phyloP scores from a whole-genome alignment of 371 early-diverging fungal species.

The Mucor velutinosus region DNA sequence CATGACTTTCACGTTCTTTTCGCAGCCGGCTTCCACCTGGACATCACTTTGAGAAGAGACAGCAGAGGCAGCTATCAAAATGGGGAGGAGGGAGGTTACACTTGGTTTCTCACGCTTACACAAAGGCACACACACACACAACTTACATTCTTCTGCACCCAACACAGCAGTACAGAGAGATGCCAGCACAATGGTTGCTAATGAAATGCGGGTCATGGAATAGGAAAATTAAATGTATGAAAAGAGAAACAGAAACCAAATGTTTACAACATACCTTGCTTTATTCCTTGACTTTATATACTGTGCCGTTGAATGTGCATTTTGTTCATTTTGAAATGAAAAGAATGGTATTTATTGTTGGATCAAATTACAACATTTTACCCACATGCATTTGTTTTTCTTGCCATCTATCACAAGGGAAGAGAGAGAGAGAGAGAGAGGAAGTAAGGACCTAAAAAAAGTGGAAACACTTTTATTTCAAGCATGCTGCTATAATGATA shows the following conservation, averaged over 20 bases:
- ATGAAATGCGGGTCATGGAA: slow-evolving; percentile 16
- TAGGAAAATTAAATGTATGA: background rate
- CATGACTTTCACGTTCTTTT: slow-evolving; percentile 13
- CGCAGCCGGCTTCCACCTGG: slow-evolving; percentile 2
- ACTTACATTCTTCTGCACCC: slow-evolving; percentile 12
- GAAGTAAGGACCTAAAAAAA: background rate
- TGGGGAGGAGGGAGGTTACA: background rate
- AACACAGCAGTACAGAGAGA: slow-evolving; percentile 16
- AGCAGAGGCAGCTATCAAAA: background rate
- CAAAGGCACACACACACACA: background rate
- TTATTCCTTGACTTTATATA: background rate
- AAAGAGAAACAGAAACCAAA: background rate
- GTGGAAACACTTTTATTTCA: background rate
- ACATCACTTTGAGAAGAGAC: background rate
- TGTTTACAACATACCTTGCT: background rate
- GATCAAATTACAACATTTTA: slow-evolving; percentile 13
- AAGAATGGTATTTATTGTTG: slow-evolving; percentile 8
- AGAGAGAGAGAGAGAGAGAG: background rate
- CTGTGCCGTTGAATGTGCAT: slow-evolving; percentile 6
- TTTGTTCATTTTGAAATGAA: slow-evolving; percentile 12
- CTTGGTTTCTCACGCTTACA: background rate
- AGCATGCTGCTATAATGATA: background rate
- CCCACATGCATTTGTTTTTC: background rate
- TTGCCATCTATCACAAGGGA: background rate
- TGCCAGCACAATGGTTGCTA: slow-evolving; percentile 17